Evolutionary conservation across 1,139 yeast genomes (phyloP).

Genomic region (Geotrichum histeridarum): DNA sequence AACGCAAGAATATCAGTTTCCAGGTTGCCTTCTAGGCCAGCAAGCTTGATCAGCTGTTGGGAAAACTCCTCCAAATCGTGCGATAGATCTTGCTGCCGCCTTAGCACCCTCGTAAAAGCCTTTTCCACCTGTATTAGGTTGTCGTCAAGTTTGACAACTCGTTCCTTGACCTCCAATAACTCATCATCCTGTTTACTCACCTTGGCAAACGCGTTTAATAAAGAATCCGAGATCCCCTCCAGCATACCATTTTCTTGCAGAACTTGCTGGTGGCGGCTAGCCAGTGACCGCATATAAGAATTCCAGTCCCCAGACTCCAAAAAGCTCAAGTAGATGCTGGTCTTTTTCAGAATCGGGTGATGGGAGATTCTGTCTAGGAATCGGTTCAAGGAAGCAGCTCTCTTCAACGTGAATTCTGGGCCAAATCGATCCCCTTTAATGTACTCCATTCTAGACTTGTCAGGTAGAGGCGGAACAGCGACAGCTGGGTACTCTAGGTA

Average conservation of each 20-base stretch:
- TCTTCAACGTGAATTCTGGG: slow-evolving; percentile 68
- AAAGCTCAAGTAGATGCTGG: slow-evolving; percentile 70
- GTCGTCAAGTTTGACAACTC: slow-evolving; percentile 77
- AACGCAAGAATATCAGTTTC: slow-evolving; percentile 52
- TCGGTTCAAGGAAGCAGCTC: slow-evolving; percentile 75
- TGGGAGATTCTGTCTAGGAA: slow-evolving; percentile 66
- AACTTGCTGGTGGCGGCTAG: slow-evolving; percentile 25
- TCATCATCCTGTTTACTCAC: slow-evolving; percentile 70
- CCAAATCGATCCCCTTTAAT: slow-evolving; percentile 88
- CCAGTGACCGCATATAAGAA: slow-evolving; percentile 58
- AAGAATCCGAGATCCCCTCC: slow-evolving; percentile 73
- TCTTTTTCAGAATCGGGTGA: slow-evolving; percentile 67
- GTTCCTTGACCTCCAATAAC: slow-evolving; percentile 75
- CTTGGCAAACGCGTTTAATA: slow-evolving; percentile 86
- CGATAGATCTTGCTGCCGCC: slow-evolving; percentile 67
- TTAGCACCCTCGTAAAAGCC: slow-evolving; percentile 66
- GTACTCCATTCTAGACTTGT: slow-evolving; percentile 84
- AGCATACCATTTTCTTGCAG: slow-evolving; percentile 38
- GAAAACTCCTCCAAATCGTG: slow-evolving; percentile 70
- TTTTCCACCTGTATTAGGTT: slow-evolving; percentile 74
- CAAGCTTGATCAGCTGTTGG: slow-evolving; percentile 62
- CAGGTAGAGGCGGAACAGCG: slow-evolving; percentile 90
- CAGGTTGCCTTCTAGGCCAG: slow-evolving; percentile 47
- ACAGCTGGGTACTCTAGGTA: slow-evolving; percentile 76
- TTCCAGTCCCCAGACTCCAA: slow-evolving; percentile 81